Percentiles rank a stretch among this genome's conserved stretches.
These are phyloP conservation scores for Ogataea sp. DNA, from an alignment of 805 yeast genomes.

Conservation along the genomic window DNA sequence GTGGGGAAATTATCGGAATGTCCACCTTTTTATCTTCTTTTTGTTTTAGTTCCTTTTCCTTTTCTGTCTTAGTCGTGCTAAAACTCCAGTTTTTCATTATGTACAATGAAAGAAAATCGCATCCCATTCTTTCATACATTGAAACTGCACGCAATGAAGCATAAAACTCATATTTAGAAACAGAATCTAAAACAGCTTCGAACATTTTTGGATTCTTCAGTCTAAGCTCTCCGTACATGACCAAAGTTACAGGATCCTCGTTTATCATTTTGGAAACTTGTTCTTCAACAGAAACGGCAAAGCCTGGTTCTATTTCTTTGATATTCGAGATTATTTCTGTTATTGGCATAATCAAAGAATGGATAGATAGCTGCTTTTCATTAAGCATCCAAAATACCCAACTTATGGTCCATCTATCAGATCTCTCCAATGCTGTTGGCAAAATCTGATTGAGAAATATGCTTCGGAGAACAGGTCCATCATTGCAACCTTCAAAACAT, in stretches of 20 bases:
- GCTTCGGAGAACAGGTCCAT: slow-evolving; percentile 42
- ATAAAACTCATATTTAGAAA: slow-evolving; percentile 42
- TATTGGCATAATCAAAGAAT: slow-evolving; percentile 57
- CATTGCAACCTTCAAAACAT: slow-evolving; percentile 54
- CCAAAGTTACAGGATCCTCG: slow-evolving; percentile 77
- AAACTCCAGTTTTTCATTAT: slow-evolving; percentile 67
- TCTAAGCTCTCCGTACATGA: slow-evolving; percentile 57
- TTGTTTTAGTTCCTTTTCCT: background rate
- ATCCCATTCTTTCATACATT: slow-evolving; percentile 83
- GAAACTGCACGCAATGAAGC: slow-evolving; percentile 55
- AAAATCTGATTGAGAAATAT: slow-evolving; percentile 44
- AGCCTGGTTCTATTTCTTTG: slow-evolving; percentile 19
- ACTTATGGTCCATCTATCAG: slow-evolving; percentile 75
- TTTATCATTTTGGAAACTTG: slow-evolving; percentile 13
- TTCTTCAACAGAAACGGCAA: slow-evolving; percentile 19
- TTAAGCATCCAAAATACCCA: slow-evolving; percentile 70
- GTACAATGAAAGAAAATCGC: slow-evolving; percentile 66
- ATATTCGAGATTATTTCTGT: slow-evolving; percentile 23
- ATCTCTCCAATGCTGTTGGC: slow-evolving; percentile 48
- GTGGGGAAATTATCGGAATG: background rate
- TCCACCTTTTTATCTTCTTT: too few relatives aligned
- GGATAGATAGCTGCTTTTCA: slow-evolving; percentile 44
- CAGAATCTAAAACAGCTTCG: slow-evolving; percentile 39
- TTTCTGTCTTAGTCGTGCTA: slow-evolving; percentile 1
- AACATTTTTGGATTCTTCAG: slow-evolving; percentile 40